phyloP scores from a whole-genome alignment of 1,284 basidiomycete species.

The Stygiomarasmius scandens region DNA sequence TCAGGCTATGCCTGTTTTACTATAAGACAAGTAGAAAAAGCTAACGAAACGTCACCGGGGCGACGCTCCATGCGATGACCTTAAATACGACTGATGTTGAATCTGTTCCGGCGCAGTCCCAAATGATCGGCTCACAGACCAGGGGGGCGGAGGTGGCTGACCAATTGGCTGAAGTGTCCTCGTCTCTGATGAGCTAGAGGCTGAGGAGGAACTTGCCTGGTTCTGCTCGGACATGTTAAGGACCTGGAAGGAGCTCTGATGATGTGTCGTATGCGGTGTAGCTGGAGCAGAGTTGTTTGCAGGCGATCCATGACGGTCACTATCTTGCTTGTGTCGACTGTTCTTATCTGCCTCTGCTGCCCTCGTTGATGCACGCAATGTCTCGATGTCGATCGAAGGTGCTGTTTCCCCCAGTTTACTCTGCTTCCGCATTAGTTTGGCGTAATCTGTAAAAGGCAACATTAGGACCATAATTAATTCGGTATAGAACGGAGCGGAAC shows the following conservation, averaged over 20 bases:
- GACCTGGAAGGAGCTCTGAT: conserved; percentile 60
- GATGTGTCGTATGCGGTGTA: conserved; percentile 38
- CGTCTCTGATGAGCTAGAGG: conserved; percentile 20
- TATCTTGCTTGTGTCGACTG: conserved; percentile 20
- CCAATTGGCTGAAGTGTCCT: conserved; percentile 5
- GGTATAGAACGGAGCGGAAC: conserved; percentile 10
- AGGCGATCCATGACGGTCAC: neutral
- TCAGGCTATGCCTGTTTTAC: neutral
- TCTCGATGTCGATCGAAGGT: conserved; percentile 71
- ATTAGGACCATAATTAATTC: conserved; percentile 8
- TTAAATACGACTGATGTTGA: conserved; percentile 62
- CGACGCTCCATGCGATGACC: conserved; percentile 37
- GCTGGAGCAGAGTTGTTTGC: conserved; percentile 33
- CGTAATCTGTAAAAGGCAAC: conserved; percentile 56
- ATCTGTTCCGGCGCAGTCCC: conserved; percentile 32
- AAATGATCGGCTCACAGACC: conserved; percentile 35
- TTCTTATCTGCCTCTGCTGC: conserved; percentile 52
- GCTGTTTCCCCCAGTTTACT: conserved; percentile 57
- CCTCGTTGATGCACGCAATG: conserved; percentile 69
- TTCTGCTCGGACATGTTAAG: conserved; percentile 32
- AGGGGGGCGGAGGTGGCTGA: conserved; percentile 48
- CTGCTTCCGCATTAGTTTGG: conserved; percentile 75
- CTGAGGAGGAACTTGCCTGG: conserved; percentile 19
- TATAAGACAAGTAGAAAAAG: neutral
- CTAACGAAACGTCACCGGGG: conserved; percentile 20